Evolutionary conservation across 352 stramenopile genomes (phyloP).

Genomic region (Phytophthora sansomeana): DNA sequence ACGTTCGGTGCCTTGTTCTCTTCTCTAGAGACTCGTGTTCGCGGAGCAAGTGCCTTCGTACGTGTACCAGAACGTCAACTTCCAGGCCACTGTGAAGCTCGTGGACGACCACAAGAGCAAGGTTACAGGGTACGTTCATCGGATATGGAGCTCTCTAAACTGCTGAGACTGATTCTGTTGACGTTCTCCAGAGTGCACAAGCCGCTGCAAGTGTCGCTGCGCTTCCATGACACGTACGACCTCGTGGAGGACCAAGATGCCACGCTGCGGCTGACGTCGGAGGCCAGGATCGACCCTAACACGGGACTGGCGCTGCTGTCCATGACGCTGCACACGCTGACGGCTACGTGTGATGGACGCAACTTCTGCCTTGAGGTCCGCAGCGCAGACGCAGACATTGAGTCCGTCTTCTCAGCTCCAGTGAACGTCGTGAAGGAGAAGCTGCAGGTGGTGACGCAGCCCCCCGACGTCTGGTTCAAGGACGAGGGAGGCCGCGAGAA

Average conservation of each 20-base stretch:
- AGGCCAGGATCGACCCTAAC: slow-evolving; percentile 41
- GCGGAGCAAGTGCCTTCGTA: slow-evolving; percentile 59
- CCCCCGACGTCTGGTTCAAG: slow-evolving; percentile 96
- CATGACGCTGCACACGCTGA: slow-evolving; percentile 59
- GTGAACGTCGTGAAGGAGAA: slow-evolving; percentile 84
- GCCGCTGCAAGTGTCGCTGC: slow-evolving; percentile 61
- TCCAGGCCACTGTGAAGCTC: slow-evolving; percentile 66
- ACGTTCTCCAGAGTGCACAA: slow-evolving; percentile 39
- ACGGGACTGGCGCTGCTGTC: slow-evolving; percentile 57
- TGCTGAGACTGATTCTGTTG: slow-evolving; percentile 5
- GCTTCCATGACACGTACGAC: slow-evolving; percentile 84
- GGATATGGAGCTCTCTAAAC: too few relatives aligned
- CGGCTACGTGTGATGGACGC: slow-evolving; percentile 63
- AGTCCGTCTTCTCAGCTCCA: slow-evolving; percentile 70
- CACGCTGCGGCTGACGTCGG: slow-evolving; percentile 33
- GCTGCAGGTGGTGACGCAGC: slow-evolving; percentile 77
- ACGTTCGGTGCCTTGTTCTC: neutral
- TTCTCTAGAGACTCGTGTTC: slow-evolving; percentile 64
- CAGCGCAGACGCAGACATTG: slow-evolving; percentile 53
- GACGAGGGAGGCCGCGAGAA: slow-evolving; percentile 96
- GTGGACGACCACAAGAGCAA: slow-evolving; percentile 68
- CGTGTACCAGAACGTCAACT: slow-evolving; percentile 70
- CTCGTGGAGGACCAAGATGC: slow-evolving; percentile 69
- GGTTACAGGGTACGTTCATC: slow-evolving; percentile 49
- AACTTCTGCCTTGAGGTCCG: slow-evolving; percentile 78